Evolutionary conservation across 148 eudicot species (phyloP), one percentile per base, ranked within the genome.

Genomic region (Arctostaphylos glauca): DNA sequence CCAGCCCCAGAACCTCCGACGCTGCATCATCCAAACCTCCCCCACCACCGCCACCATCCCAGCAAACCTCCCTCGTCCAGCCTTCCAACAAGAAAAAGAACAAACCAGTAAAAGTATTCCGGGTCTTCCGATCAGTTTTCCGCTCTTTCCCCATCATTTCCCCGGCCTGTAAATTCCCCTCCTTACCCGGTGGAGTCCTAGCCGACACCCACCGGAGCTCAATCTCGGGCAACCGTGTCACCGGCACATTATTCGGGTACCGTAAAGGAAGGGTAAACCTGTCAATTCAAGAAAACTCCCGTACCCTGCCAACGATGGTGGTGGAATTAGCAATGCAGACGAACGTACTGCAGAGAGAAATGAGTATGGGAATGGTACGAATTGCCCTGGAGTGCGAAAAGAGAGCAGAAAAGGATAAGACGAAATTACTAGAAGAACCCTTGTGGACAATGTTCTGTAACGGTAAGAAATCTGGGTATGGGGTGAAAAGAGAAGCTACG

Each of bases 341-440:
- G 1, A 82, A 83, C 15, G 88, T 62, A 0, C 54, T 94, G 67
- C 93, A 93, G 49, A 89, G 88, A 79, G 98, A 93, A 67, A 86
- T 94, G 89, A 83, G 90, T 47, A 12, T 80, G 5, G 95, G 97
- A 6, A 88, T 90, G 92, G 94, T 94, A 4, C 82, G 98, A 38
- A 86, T 94, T 41, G 92, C 98, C 2, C 83, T 94, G 21, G 98
- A 93, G 84, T 94, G 97, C 66, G 98, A 94, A 59, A 94, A 92
- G 70, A 18, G 86, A 46, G 18, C 76, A 2, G 87, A 86, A 0
- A 83, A 85, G 23, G 89, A 85, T 0, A 87, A 84, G 82, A 72
- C 58, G 18, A 86, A 75, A 47, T 82, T 95, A 0, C 6, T 92
- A 41, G 94, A 92, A 1, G 98, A 95, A 83, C 91, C 95, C 1